Percentiles rank a stretch among this genome's conserved stretches.
Conservation (phyloP, 2,329 filamentous ascomycete genomes). For the Cyphellophora europaea region DNA sequence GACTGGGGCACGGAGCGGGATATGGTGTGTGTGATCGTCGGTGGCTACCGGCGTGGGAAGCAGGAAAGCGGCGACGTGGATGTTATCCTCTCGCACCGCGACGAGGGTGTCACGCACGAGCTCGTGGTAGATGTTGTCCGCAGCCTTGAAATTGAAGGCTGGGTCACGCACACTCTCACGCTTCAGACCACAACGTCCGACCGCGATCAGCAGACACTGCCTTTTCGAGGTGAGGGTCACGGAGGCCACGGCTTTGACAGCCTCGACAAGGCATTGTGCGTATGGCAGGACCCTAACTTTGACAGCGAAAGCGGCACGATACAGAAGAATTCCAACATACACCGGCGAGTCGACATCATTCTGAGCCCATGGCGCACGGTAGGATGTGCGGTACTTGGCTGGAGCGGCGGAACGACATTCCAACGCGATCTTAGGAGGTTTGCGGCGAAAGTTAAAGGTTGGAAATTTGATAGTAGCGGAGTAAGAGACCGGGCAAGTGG, state of each 20-base stretch:
- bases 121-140: constrained; percentile 64
- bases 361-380: constrained; percentile 79
- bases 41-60: constrained; percentile 76
- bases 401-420: constrained; percentile 84
- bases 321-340: constrained; percentile 57
- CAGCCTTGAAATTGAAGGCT: constrained; percentile 57
- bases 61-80: constrained; percentile 70
- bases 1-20: constrained; percentile 27
- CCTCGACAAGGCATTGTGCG: constrained; percentile 82
- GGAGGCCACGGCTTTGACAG: constrained; percentile 66
- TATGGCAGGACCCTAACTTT: constrained; percentile 68
- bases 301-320: constrained; percentile 12
- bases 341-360: constrained; percentile 87
- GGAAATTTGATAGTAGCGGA: constrained; percentile 90
- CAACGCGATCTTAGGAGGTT: constrained; percentile 76
- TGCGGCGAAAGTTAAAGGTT: constrained; percentile 59
- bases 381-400: constrained; percentile 80
- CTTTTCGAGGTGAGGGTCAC: constrained; percentile 36
- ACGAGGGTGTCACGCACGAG: constrained; percentile 57
- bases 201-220: constrained; percentile 58
- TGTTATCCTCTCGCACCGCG: constrained; percentile 69
- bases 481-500: constrained; percentile 57
- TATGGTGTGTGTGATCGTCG: constrained; percentile 58
- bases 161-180: constrained; percentile 73
- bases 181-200: constrained; percentile 62